These are phyloP conservation scores for Podila epigama DNA, from an alignment of 192 early-diverging fungal species.

Conservation along the genomic window DNA sequence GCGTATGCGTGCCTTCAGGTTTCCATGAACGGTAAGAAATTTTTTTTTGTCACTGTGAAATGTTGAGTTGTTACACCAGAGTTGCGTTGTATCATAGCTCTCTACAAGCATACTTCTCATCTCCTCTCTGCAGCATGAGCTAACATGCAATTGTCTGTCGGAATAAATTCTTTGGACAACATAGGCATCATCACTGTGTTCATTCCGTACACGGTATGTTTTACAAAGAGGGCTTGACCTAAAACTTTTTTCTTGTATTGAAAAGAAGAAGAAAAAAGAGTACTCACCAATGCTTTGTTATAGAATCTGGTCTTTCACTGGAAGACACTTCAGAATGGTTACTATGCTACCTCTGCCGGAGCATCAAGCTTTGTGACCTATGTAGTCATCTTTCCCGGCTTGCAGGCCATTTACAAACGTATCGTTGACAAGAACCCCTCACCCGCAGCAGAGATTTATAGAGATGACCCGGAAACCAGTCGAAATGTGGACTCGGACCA, in stretches of 20 bases:
- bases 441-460: too few relatives aligned
- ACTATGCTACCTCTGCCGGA: conserved; percentile 9
- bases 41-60: neutral
- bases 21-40: conserved; percentile 8
- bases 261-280: too few relatives aligned
- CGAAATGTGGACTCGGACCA: neutral
- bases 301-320: conserved; percentile 40
- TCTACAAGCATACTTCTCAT: neutral
- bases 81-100: too few relatives aligned
- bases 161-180: too few relatives aligned
- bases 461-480: neutral
- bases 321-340: neutral
- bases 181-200: conserved; percentile 5
- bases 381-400: conserved; percentile 15
- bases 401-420: conserved; percentile 18
- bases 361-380: conserved; percentile 20
- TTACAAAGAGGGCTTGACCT: too few relatives aligned
- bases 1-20: conserved; percentile 15
- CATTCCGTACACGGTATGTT: conserved; percentile 38
- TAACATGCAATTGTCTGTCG: too few relatives aligned
- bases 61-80: too few relatives aligned
- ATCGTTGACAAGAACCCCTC: neutral
- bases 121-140: too few relatives aligned
- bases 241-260: too few relatives aligned
- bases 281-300: neutral